phyloP scores from a whole-genome alignment of 805 yeast genomes.

The Saccharomycopsis amapae region DNA sequence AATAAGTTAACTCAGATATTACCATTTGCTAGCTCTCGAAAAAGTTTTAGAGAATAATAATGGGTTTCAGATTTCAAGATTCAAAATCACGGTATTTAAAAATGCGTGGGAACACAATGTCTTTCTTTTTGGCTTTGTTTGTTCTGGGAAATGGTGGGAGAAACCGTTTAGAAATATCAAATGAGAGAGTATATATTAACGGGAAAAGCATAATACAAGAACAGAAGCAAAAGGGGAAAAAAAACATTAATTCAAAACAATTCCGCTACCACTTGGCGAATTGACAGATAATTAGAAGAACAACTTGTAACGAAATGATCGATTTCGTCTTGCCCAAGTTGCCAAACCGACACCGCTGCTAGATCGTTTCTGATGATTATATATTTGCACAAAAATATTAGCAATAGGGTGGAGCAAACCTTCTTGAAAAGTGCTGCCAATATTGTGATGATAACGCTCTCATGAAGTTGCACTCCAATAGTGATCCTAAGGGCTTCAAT shows the following conservation, averaged over 20 bases:
- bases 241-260: not conserved
- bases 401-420: slow-evolving; percentile 5
- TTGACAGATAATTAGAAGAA: not conserved
- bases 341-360: not conserved
- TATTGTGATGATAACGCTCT: slow-evolving; percentile 11
- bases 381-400: slow-evolving; percentile 4
- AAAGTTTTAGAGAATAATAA: too few relatives aligned
- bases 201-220: too few relatives aligned
- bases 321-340: not conserved
- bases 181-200: too few relatives aligned
- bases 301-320: not conserved
- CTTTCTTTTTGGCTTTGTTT: too few relatives aligned
- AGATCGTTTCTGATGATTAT: not conserved
- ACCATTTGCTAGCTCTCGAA: too few relatives aligned
- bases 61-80: too few relatives aligned
- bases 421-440: slow-evolving; percentile 10
- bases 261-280: not conserved
- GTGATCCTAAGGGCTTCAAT: slow-evolving; percentile 53
- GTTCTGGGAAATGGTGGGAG: too few relatives aligned
- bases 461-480: slow-evolving; percentile 7
- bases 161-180: too few relatives aligned
- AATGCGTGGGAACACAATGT: too few relatives aligned
- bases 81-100: too few relatives aligned
- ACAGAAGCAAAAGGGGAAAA: too few relatives aligned
- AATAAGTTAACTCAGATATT: too few relatives aligned